Base-by-base conservation (phyloP, 2,329 filamentous ascomycete species). In the Ascochyta viciae-villosae region DNA sequence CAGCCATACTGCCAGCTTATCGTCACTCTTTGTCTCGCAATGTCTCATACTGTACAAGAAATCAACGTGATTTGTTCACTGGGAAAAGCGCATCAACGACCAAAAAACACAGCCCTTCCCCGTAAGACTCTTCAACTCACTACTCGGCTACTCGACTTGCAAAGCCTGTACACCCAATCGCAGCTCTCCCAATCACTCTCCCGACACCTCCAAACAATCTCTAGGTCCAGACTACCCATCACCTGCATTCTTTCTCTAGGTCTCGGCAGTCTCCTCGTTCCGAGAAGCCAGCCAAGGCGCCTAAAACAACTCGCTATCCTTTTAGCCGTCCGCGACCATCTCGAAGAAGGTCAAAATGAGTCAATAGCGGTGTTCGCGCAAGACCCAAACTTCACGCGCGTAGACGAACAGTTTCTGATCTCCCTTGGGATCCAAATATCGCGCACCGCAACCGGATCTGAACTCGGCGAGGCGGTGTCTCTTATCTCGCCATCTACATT, bases 191-290 rank as follows among this genome's bases (percentile, higher is more conserved):
- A 45, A n/a, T 57, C 44, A 22, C 41, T 65, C 41, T 31, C 38
- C 15, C 54, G 51, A 42, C 56, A 61, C 10, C 40, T 63, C 3
- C 39, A 53, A 10, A 26, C 24, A 6, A 46, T 52, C 31, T 26
- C 45, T 16, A 61, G 52, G 37, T 16, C 59, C 19, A 15, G 43
- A 23, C 37, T 37, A 12, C 57, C 64, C 5, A 46, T 63, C 33
- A 59, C 44, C 1, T 52, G 49, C n/a, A 60, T 68, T 29, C 52
- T 68, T 15, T 68, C 64, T 2, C 63, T 67, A 6, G 66, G 66
- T 3, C 58, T 67, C 2, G 66, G 66, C 5, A 61, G 58, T 22
- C 54, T 67, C 6, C 40, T 19, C 19, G 19, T 19, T 19, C 3
- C 19, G 19, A 19, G 19, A 19, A 19, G 19, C 19, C 19, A 19